phyloP scores from a whole-genome alignment of 228 moss, liverwort and hornwort genomes.

The Sphagnum fallax region DNA sequence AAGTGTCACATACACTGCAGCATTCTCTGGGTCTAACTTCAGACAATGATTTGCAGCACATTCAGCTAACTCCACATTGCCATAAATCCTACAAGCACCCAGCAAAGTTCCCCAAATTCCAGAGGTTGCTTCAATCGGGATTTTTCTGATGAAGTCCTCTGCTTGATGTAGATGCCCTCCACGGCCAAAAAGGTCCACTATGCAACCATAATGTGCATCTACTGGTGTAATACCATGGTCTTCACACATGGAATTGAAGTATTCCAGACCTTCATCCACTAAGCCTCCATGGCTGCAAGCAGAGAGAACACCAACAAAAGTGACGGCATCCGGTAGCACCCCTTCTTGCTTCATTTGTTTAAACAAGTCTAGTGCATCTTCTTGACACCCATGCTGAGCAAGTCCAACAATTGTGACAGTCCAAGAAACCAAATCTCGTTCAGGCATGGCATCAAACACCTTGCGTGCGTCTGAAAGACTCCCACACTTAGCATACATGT shows the following conservation, averaged over 20 bases:
- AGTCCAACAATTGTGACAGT: constrained; percentile 30
- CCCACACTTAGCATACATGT: constrained; percentile 21
- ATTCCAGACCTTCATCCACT: background rate
- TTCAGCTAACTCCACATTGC: constrained; percentile 2
- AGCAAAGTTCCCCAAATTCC: constrained; percentile 4
- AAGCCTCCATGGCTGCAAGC: constrained; percentile 5
- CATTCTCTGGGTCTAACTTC: background rate
- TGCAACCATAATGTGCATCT: constrained; percentile 1
- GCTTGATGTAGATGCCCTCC: background rate
- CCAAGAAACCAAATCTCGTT: constrained; percentile 27
- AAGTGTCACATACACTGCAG: background rate
- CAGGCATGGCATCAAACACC: constrained; percentile 14
- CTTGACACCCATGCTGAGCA: constrained; percentile 10
- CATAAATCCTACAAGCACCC: constrained; percentile 3
- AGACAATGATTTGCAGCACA: background rate
- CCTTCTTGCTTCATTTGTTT: constrained; percentile 20
- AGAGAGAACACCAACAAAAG: constrained; percentile 2
- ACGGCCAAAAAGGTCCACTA: constrained; percentile 4
- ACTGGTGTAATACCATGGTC: constrained; percentile 3
- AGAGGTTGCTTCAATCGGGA: background rate
- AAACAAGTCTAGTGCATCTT: constrained; percentile 17
- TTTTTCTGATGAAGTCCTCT: constrained; percentile 3
- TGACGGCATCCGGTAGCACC: background rate
- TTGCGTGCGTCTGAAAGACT: constrained; percentile 20
- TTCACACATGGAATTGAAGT: constrained; percentile 2